Evolutionary conservation across 148 eudicot genomes (phyloP).

Genomic region (Vaccinium macrocarpon): DNA sequence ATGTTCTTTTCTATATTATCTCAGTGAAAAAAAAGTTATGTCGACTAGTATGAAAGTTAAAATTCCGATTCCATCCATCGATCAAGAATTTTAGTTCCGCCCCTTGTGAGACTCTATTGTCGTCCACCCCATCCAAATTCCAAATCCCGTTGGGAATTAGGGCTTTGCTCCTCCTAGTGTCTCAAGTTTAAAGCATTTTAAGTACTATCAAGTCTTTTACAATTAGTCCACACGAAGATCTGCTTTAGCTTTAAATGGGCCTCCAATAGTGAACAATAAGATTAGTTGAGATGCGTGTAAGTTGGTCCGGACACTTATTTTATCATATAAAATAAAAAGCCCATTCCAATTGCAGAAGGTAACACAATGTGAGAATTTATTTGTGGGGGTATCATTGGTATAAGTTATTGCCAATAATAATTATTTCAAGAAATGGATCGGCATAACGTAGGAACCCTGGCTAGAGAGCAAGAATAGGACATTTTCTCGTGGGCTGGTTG

Average conservation of each 20-base stretch:
- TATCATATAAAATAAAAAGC: no score
- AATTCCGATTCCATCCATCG: not conserved
- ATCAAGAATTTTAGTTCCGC: not conserved
- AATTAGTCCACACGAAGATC: no score
- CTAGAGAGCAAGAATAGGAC: not conserved
- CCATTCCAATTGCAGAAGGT: not conserved
- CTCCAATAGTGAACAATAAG: no score
- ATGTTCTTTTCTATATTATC: not conserved
- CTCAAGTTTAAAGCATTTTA: no score
- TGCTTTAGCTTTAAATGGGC: no score
- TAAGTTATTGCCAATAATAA: not conserved
- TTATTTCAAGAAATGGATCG: not conserved
- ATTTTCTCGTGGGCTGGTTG: not conserved
- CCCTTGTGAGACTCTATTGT: not conserved
- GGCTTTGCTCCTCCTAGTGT: no score
- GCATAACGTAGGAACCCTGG: slow-evolving; percentile 9
- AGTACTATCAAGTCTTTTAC: no score
- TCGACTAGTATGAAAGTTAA: not conserved
- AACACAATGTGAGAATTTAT: not conserved
- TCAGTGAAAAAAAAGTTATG: not conserved
- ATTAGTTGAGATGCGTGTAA: no score
- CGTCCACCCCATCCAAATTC: not conserved
- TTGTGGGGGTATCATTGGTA: not conserved
- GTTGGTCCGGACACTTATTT: no score
- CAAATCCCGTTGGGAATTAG: no score